These are phyloP conservation scores for Suhomyces ambrosiae DNA, from an alignment of 1,139 yeast genomes.

Conservation along the genomic window DNA sequence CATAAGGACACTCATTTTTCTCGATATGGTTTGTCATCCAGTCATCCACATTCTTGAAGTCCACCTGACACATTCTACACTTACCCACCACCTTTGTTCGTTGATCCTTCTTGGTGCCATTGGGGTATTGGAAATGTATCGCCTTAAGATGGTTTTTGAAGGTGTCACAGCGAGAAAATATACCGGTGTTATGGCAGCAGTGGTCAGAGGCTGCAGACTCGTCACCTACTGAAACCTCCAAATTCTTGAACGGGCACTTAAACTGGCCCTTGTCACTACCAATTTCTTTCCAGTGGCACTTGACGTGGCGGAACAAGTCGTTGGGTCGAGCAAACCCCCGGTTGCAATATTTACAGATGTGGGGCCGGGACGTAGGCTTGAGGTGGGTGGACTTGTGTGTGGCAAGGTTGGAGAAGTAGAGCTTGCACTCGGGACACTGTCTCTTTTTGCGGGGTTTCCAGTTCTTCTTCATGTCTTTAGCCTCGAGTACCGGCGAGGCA, in stretches of 20 bases:
- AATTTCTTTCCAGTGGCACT: slow-evolving; percentile 76
- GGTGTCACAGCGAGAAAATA: slow-evolving; percentile 87
- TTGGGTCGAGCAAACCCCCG: slow-evolving; percentile 89
- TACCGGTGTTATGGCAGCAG: slow-evolving; percentile 79
- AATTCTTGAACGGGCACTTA: slow-evolving; percentile 46
- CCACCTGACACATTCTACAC: slow-evolving; percentile 73
- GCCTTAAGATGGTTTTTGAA: slow-evolving; percentile 90
- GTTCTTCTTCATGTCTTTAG: slow-evolving; percentile 16
- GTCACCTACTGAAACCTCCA: slow-evolving; percentile 6
- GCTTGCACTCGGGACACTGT: slow-evolving; percentile 81
- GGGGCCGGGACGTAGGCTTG: slow-evolving; percentile 74
- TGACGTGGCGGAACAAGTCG: slow-evolving; percentile 80
- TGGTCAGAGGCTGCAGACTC: slow-evolving; percentile 28
- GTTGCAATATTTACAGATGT: slow-evolving; percentile 71
- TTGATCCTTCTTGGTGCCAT: slow-evolving; percentile 80
- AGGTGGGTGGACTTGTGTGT: slow-evolving; percentile 85
- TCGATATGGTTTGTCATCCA: slow-evolving; percentile 82
- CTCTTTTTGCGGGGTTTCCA: slow-evolving; percentile 69
- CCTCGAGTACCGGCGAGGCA: slow-evolving; percentile 8
- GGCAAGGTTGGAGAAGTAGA: slow-evolving; percentile 76
- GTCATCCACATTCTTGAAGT: slow-evolving; percentile 68
- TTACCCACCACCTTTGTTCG: slow-evolving; percentile 67
- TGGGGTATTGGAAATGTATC: slow-evolving; percentile 85
- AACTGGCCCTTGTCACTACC: slow-evolving; percentile 53
- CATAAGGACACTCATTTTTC: slow-evolving; percentile 48